phyloP scores from a whole-genome alignment of 495 filamentous ascomycete genomes.

The Penicillium cinerascens region DNA sequence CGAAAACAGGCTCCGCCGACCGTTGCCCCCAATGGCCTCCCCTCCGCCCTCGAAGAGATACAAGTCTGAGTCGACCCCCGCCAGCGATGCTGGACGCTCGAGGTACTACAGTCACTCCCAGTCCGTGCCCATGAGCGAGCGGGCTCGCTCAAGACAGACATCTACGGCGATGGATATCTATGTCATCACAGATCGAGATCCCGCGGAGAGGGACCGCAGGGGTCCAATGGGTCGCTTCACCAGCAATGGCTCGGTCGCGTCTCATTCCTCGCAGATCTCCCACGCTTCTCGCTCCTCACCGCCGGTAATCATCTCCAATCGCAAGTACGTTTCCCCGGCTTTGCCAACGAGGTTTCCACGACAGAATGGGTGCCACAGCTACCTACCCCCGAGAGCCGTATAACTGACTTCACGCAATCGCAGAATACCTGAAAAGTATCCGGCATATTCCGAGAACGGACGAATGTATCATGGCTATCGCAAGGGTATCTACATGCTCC shows the following conservation, averaged over 20 bases:
- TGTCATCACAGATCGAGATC: constrained; percentile 37
- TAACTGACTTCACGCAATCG: constrained; percentile 1
- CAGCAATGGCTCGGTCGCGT: constrained; percentile 34
- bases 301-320: constrained; percentile 22
- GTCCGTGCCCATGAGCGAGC: constrained; percentile 28
- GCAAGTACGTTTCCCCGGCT: constrained; percentile 29
- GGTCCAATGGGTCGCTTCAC: constrained; percentile 19
- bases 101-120: constrained; percentile 29
- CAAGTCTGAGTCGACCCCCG: constrained; percentile 25
- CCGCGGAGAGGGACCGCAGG: constrained; percentile 21
- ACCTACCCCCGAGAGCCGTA: too few relatives aligned
- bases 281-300: constrained; percentile 21
- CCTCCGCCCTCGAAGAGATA: constrained; percentile 26
- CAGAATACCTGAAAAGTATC: constrained; percentile 36
- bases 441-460: constrained; percentile 43
- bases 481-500: constrained; percentile 47
- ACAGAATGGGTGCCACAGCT: too few relatives aligned
- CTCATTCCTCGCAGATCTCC: constrained; percentile 21
- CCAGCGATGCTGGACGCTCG: constrained; percentile 19
- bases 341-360: not conserved
- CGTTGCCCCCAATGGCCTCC: constrained; percentile 22
- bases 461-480: constrained; percentile 49
- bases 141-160: constrained; percentile 33
- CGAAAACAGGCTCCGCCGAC: not conserved
- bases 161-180: constrained; percentile 46